Evolutionary conservation across 306 rosid species (phyloP), one percentile per base, ranked within the genome.

Genomic region (Chamaecrista fasciculata): DNA sequence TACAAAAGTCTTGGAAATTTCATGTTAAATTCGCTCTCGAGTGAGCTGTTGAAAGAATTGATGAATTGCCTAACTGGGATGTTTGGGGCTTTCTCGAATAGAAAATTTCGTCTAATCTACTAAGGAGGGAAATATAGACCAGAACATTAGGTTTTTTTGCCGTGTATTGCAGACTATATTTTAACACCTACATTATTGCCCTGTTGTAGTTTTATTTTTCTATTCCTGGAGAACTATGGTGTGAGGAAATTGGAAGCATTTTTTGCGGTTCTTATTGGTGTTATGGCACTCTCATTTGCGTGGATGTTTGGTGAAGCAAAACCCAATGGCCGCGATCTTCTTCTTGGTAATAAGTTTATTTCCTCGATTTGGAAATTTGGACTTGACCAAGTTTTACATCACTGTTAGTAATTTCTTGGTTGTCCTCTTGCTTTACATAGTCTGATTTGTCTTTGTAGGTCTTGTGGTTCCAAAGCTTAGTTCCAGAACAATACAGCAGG

Each of bases 301-400:
- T 91, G 97, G 96, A 91, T 94, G 97, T 94, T 94, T 79, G 96
- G 99, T 7, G 91, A 94, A 74, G 75, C 99, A 20, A 85, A 81
- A 85, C 99, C 99, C 2, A 80, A 73, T 66, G 97, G 95, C 70
- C 62, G 59, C 64, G 97, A 94, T 64, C 86, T 94, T 75, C 81
- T 94, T 64, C 62, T 89, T 21, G 99, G 97, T 94, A 66, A 80
- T 69, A 29, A 37, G 18, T 53, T 70, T 46, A 58, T 34, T 50
- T 36, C 60, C 44, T 31, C 62, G 11, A 28, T 67, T 53, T 67
- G 18, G 58, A 10, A 70, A 25, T 55, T 57, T 31, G 43, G 43
- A 57, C 16, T 44, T 18, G 31, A 69, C 39, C 23, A 31, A 42
- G 34, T 55, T 46, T 61, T 11, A 8, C 48, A 24, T 65, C 47